A percentile compares a stretch with the other conserved stretches of the same genome.
Evolutionary conservation across 495 filamentous ascomycete species (phyloP).

Genomic region (Xylaria telfairii): DNA sequence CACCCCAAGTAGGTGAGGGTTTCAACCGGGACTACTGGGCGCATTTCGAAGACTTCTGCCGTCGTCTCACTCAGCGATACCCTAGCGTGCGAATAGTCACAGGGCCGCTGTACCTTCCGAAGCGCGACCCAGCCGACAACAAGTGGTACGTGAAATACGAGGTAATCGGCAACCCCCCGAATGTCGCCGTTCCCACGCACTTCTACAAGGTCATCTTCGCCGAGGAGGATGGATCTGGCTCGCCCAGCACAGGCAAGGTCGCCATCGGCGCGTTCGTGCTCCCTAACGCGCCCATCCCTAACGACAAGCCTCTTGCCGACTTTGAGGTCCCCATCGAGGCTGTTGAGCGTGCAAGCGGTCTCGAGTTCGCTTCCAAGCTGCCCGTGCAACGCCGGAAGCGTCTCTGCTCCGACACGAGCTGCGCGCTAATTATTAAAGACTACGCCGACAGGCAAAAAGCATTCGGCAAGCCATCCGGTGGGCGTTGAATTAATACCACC

Average conservation of each 20-base stretch:
- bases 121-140: slow-evolving; percentile 74
- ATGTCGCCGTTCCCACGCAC: slow-evolving; percentile 94
- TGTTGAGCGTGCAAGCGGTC: slow-evolving; percentile 86
- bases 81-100: slow-evolving; percentile 91
- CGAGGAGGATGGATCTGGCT: slow-evolving; percentile 74
- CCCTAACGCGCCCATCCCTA: slow-evolving; percentile 89
- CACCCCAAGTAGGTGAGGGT: slow-evolving; percentile 93
- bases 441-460: slow-evolving; percentile 70
- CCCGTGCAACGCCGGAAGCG: slow-evolving; percentile 73
- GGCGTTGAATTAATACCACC: not conserved
- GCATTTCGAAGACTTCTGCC: slow-evolving; percentile 96
- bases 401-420: slow-evolving; percentile 84
- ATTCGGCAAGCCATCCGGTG: slow-evolving; percentile 43
- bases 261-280: slow-evolving; percentile 93
- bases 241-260: slow-evolving; percentile 62
- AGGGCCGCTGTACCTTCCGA: slow-evolving; percentile 90
- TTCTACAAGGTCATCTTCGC: slow-evolving; percentile 99
- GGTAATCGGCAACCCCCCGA: slow-evolving; percentile 94
- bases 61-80: slow-evolving; percentile 77
- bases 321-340: slow-evolving; percentile 95
- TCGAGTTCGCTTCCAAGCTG: slow-evolving; percentile 87
- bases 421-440: slow-evolving; percentile 79
- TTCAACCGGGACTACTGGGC: slow-evolving; percentile 99
- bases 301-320: slow-evolving; percentile 79
- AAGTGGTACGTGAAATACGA: slow-evolving; percentile 97